Base-by-base conservation (phyloP, 2,329 filamentous ascomycete species). In the Penicillium frequentans region DNA sequence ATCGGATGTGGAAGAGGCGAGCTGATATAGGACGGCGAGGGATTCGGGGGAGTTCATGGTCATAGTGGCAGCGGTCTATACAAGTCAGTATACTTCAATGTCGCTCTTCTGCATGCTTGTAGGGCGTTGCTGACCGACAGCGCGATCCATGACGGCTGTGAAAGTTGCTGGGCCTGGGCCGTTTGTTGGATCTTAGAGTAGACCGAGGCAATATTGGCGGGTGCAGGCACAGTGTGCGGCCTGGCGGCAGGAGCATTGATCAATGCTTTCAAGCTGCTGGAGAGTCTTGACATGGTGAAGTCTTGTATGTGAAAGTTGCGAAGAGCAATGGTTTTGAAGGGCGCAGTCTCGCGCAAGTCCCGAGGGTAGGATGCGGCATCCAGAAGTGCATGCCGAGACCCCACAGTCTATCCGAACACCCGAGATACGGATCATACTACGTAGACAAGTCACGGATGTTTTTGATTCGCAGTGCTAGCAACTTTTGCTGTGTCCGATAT, bases 11-110 rank as follows among this genome's bases (percentile, higher is more conserved):
- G 31, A 45, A 49, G 59, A 45, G 33, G 58, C 59, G 14, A 66
- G 50, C 27, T 64, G 54, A 56, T 61, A 64, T 10, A 66, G 58
- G 21, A 56, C 58, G 31, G 58, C 42, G 14, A 66, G 60, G 50
- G 90, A 89, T 56, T 90, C 88, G 24, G 90, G 90, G 1, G 90
- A 92, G 78, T 96, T 95, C 79, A 95, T 86, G 1, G 91, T 95
- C 77, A 93, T 90, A 1, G 90, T 91, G 19, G 90, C 87, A 31
- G 90, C 91, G 1, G 90, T 89, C 87, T 91, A 13, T n/a, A 23
- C 9, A 3, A 55, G 39, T 26, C 49, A 33, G 31, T n/a, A 16
- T n/a, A 31, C 16, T 11, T 6, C 5, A 3, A 5, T 26, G 8
- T 29, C 5, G 26, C 16, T 16, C 49, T 46, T 33, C 29, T 21